phyloP scores from a whole-genome alignment of 2,329 filamentous ascomycete species.

The Pseudodiploospora longispora region DNA sequence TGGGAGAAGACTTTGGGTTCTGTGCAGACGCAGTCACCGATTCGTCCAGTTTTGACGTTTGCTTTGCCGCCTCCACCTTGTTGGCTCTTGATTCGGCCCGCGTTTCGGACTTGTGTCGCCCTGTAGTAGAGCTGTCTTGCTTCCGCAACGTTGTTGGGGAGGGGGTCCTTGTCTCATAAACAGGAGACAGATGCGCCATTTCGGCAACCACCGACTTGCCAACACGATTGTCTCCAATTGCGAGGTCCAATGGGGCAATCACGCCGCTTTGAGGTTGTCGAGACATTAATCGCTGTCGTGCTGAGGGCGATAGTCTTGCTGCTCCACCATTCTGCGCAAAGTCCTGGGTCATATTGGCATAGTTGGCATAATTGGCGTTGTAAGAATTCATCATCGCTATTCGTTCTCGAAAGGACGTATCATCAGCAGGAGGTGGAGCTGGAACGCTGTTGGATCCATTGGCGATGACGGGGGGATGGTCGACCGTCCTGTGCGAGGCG shows the following conservation, averaged over 20 bases:
- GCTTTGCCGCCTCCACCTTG: conserved; percentile 12
- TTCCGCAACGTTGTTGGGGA: conserved; percentile 56
- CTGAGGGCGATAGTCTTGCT: conserved; percentile 23
- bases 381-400: conserved; percentile 31
- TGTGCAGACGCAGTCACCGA: conserved; percentile 9
- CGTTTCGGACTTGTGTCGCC: neutral
- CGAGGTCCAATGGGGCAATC: conserved; percentile 49
- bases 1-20: conserved; percentile 14
- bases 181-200: conserved; percentile 56
- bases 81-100: conserved; percentile 8
- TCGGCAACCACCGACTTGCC: conserved; percentile 29
- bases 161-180: conserved; percentile 64
- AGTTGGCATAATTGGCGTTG: conserved; percentile 13
- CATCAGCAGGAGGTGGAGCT: conserved; percentile 19
- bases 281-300: conserved; percentile 28
- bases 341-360: conserved; percentile 11
- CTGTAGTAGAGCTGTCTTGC: conserved; percentile 30
- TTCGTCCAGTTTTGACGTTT: conserved; percentile 5
- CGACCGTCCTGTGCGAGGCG: conserved; percentile 12
- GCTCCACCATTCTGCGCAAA: conserved; percentile 23
- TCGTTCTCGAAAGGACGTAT: conserved; percentile 33
- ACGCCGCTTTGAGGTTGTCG: conserved; percentile 39
- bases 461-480: conserved; percentile 24
- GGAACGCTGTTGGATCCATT: conserved; percentile 24
- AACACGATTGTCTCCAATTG: conserved; percentile 36